Percentiles rank a stretch among this genome's conserved stretches.
Conservation (phyloP, 1,139 yeast species). For the Torulaspora globosa region DNA sequence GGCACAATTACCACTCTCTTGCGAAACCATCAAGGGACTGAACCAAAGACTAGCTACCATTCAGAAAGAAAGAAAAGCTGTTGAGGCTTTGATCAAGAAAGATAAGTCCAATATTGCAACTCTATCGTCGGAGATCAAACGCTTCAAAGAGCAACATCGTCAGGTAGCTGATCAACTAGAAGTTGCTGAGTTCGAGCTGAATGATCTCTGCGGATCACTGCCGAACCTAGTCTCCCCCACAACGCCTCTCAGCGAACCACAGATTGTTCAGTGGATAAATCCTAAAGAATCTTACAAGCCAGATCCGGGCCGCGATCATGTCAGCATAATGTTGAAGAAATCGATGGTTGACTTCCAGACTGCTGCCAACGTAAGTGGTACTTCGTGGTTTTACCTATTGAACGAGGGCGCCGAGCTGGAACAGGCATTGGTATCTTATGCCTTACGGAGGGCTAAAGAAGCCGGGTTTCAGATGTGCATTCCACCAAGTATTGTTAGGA, state of each 20-base stretch:
- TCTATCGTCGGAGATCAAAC: slow-evolving; percentile 22
- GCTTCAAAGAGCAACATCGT: slow-evolving; percentile 29
- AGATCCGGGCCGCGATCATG: slow-evolving; percentile 51
- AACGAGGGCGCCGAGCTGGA: slow-evolving; percentile 89
- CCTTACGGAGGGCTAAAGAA: slow-evolving; percentile 59
- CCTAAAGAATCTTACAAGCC: slow-evolving; percentile 35
- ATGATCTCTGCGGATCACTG: slow-evolving; percentile 44
- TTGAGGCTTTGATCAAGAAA: slow-evolving; percentile 31
- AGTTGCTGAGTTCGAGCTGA: slow-evolving; percentile 40
- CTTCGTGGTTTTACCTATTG: slow-evolving; percentile 81
- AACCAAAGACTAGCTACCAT: slow-evolving; percentile 27
- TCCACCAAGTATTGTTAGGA: slow-evolving; percentile 84
- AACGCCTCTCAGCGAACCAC: slow-evolving; percentile 46
- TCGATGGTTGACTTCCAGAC: slow-evolving; percentile 59
- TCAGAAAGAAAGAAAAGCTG: slow-evolving; percentile 33
- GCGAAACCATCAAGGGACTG: slow-evolving; percentile 26
- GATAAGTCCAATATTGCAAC: slow-evolving; percentile 19
- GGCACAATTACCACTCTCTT: slow-evolving; percentile 33
- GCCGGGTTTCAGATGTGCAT: slow-evolving; percentile 66
- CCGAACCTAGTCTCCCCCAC: slow-evolving; percentile 64
- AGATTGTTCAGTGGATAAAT: slow-evolving; percentile 50
- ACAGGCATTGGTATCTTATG: slow-evolving; percentile 81
- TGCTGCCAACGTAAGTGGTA: slow-evolving; percentile 76
- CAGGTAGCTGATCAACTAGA: slow-evolving; percentile 26
- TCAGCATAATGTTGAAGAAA: slow-evolving; percentile 43